Conservation (phyloP, 2,329 filamentous ascomycete genomes). For the Graphium sp. region DNA sequence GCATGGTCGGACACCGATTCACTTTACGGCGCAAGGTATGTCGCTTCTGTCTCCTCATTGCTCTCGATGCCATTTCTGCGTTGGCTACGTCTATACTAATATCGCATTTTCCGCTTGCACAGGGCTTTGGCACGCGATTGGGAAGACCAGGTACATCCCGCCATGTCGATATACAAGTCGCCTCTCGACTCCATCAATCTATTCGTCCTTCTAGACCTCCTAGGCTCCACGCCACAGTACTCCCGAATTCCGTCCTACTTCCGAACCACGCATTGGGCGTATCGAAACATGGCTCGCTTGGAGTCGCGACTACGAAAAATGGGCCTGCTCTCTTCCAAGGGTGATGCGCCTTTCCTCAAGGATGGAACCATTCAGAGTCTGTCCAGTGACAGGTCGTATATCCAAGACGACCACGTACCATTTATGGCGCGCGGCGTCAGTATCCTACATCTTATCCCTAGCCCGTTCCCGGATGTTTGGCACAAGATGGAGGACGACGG, state of each 20-base stretch:
- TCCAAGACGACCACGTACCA: slow-evolving; percentile 82
- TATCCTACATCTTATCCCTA: slow-evolving; percentile 76
- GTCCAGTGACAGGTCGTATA: slow-evolving; percentile 27
- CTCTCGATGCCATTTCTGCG: background rate
- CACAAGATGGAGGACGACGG: slow-evolving; percentile 73
- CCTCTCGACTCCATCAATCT: slow-evolving; percentile 67
- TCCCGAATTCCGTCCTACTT: slow-evolving; percentile 76
- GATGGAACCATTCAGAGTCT: slow-evolving; percentile 36
- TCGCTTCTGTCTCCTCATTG: background rate
- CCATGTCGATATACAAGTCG: slow-evolving; percentile 58
- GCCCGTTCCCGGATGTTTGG: slow-evolving; percentile 72
- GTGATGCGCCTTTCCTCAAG: slow-evolving; percentile 40
- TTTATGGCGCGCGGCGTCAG: slow-evolving; percentile 80
- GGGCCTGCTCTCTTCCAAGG: slow-evolving; percentile 43
- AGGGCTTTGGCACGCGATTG: slow-evolving; percentile 64
- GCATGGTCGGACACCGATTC: slow-evolving; percentile 69
- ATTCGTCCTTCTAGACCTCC: slow-evolving; percentile 81
- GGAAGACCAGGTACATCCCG: slow-evolving; percentile 53
- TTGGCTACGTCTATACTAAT: slow-evolving; percentile 3
- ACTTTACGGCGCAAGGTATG: slow-evolving; percentile 69
- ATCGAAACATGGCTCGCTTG: slow-evolving; percentile 55
- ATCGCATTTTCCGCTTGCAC: background rate
- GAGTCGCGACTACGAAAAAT: slow-evolving; percentile 59
- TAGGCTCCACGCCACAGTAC: slow-evolving; percentile 41
- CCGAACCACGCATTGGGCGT: slow-evolving; percentile 84